These are phyloP conservation scores for Talaromyces rugulosus DNA, from an alignment of 2,329 filamentous ascomycete genomes.

Conservation along the genomic window DNA sequence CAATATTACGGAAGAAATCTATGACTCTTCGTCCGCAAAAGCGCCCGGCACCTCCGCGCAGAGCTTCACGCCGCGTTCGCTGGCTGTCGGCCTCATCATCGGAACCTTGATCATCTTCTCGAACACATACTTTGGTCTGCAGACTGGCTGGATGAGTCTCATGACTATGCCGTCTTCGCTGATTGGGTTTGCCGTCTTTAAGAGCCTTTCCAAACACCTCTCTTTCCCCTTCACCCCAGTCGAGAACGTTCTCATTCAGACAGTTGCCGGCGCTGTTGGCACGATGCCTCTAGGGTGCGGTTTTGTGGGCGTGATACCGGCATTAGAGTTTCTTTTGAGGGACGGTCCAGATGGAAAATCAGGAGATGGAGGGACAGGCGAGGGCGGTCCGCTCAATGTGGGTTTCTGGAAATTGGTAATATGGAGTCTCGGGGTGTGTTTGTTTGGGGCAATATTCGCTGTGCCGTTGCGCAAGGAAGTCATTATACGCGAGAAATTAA, in stretches of 20 bases:
- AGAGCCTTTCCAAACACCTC: constrained; percentile 67
- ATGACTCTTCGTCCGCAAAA: not conserved
- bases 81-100: constrained; percentile 74
- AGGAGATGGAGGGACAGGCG: constrained; percentile 66
- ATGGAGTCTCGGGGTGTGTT: constrained; percentile 89
- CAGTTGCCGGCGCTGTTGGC: constrained; percentile 88
- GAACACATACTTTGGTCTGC: constrained; percentile 98
- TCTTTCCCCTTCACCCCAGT: constrained; percentile 83
- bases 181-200: constrained; percentile 93
- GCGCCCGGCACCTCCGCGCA: constrained; percentile 27
- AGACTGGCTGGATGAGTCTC: constrained; percentile 77
- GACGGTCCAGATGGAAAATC: constrained; percentile 72
- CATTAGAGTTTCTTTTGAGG: constrained; percentile 79
- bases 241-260: constrained; percentile 95
- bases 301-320: constrained; percentile 91
- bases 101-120: constrained; percentile 91
- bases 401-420: constrained; percentile 73
- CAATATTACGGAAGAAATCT: not conserved
- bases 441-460: constrained; percentile 95
- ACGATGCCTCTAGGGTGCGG: constrained; percentile 96
- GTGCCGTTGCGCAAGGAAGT: constrained; percentile 87
- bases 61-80: constrained; percentile 80
- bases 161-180: constrained; percentile 97
- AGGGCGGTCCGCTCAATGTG: constrained; percentile 71
- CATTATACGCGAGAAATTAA: constrained; percentile 85